Evolutionary conservation across 2,329 filamentous ascomycete species (phyloP), one percentile per base, ranked within the genome.

Genomic region (Trichoderma hamatum): DNA sequence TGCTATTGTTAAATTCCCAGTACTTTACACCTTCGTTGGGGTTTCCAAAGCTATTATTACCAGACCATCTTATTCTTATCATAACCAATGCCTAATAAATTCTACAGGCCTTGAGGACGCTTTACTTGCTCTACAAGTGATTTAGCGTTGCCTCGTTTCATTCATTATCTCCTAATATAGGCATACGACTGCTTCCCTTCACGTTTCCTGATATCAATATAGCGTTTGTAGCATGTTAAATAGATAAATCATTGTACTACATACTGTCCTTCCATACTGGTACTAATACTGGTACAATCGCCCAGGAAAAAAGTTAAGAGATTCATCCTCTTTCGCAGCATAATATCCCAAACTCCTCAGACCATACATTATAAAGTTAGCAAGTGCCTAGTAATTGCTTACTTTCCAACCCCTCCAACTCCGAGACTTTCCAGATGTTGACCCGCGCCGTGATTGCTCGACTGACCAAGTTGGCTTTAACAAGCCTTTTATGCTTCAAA

Each of bases 401-500:
- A 55, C 52, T 46, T 66, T 58, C 52, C 62, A 58, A 46, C n/a
- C 62, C 43, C 52, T 66, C 39, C 51, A 58, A 58, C 62, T 66
- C 62, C 52, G 28, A 56, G 34, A 46, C 62, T 46, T 58, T 36
- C 62, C 36, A 55, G 54, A 65, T 55, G 28, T 26, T 36, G 24
- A 14, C 52, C 24, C 52, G 36, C 34, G 39, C 61, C 28, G 24
- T 36, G n/a, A 26, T 61, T 49, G 34, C 16, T 30, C 19, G 36
- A 32, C 54, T 24, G 16, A 59, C 14, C 64, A 56, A 49, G 30
- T 16, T 36, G 24, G 39, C 26, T 52, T 28, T 16, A 6, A 36
- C 16, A 19, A 59, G 19, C 39, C 24, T 56, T 55, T 75, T 80
- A 88, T 67, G 84, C 83, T 75, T 89, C 86, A 71, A 84, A 86